Percentiles rank a stretch among this genome's conserved stretches.
phyloP scores from a whole-genome alignment of 1,139 yeast genomes.

The Citeromyces hawaiiensis region DNA sequence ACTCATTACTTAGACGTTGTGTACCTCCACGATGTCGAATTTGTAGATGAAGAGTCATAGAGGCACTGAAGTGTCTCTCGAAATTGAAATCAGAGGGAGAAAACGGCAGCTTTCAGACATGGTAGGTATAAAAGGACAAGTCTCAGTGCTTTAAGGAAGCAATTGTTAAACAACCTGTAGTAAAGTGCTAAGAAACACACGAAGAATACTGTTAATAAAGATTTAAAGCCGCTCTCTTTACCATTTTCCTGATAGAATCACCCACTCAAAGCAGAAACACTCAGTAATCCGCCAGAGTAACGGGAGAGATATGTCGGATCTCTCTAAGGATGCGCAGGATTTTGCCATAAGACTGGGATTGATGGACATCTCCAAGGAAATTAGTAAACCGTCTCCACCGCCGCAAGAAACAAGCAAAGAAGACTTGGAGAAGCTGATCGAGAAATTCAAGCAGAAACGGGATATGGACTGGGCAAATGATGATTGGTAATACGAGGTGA shows the following conservation, averaged over 20 bases:
- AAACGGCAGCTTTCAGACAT: too few relatives aligned
- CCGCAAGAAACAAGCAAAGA: neutral
- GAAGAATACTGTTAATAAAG: too few relatives aligned
- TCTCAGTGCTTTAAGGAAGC: too few relatives aligned
- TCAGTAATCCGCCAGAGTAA: too few relatives aligned
- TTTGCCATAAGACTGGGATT: conserved; percentile 10
- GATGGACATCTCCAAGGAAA: neutral
- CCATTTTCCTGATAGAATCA: too few relatives aligned
- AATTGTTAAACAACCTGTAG: too few relatives aligned
- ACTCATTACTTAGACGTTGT: conserved; percentile 68
- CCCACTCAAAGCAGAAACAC: too few relatives aligned
- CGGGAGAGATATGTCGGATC: conserved; percentile 4
- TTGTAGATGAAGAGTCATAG: conserved; percentile 42
- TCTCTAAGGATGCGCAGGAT: conserved; percentile 11
- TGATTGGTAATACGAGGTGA: conserved; percentile 1
- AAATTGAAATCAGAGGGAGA: conserved; percentile 56
- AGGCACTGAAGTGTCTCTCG: conserved; percentile 50
- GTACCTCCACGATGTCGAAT: conserved; percentile 84
- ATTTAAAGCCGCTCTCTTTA: too few relatives aligned
- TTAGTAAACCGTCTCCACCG: neutral
- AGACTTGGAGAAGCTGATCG: neutral
- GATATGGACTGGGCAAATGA: conserved; percentile 1
- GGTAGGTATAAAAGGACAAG: too few relatives aligned
- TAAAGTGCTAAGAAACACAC: too few relatives aligned
- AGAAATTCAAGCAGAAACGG: neutral